These are phyloP conservation scores for Ceratopteris richardii DNA, from an alignment of 75 land plant genomes.

Conservation along the genomic window DNA sequence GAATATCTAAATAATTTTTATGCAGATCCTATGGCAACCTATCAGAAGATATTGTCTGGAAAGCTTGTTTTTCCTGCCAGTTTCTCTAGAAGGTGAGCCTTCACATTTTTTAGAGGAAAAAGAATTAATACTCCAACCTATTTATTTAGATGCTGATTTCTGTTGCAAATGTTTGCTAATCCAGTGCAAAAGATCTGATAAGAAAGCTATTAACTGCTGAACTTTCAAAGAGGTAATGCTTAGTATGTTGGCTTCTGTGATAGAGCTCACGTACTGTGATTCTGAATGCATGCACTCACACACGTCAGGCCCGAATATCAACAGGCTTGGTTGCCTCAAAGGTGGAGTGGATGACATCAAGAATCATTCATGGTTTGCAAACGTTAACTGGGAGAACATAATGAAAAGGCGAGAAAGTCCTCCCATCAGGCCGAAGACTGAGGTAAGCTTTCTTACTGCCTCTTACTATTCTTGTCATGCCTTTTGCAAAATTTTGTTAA, in stretches of 20 bases:
- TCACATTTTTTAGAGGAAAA: not conserved
- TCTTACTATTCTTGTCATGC: not conserved
- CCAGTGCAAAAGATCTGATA: conserved; percentile 37
- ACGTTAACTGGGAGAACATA: conserved; percentile 25
- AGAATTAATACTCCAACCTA: no score
- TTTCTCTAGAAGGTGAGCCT: conserved; percentile 27
- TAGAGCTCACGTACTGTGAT: not conserved
- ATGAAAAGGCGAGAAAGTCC: conserved; percentile 24
- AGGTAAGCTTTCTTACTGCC: not conserved
- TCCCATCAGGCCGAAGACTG: conserved; percentile 28
- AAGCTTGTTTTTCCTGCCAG: conserved; percentile 32
- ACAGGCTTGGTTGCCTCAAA: conserved; percentile 36
- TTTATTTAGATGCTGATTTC: no score
- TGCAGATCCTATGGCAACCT: conserved; percentile 34
- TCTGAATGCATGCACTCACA: not conserved
- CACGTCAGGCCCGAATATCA: conserved; percentile 5
- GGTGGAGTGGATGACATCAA: conserved; percentile 33
- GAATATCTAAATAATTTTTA: not conserved
- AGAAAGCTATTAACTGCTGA: conserved; percentile 33
- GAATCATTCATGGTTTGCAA: conserved; percentile 35
- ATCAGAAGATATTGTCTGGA: conserved; percentile 35
- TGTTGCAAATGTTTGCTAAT: no score
- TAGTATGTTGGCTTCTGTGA: not conserved
- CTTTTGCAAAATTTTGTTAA: not conserved
- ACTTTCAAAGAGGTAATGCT: conserved; percentile 24